Base-by-base conservation (phyloP, 129 eudicot genomes). In the Cynara cardunculus region DNA sequence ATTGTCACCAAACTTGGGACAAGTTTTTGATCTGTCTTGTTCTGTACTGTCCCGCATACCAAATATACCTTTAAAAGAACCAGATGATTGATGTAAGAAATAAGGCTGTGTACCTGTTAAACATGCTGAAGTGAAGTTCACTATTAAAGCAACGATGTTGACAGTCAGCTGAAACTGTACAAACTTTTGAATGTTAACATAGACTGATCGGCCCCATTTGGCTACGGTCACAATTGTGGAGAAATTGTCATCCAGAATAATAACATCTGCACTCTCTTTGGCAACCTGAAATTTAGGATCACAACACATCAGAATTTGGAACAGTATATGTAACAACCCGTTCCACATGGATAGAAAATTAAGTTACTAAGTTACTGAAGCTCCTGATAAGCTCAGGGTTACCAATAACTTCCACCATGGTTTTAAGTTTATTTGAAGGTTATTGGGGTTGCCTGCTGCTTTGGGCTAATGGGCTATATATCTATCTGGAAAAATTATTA, bases 121-220 rank as follows among this genome's bases (percentile, higher is more conserved):
- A 84, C 97, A 92, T 69, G 97, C 95, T 31, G 97, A 95, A 70
- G 91, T 76, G 89, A 95, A 92, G 87, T 92, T 95, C 35, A 95
- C 99, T 9, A 91, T 69, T 39, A 95, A 75, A 19, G 97, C 99
- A 18, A 95, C 97, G 19, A 95, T 85, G 73, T 95, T 95, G 65
- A 95, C 97, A 0, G 99, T 95, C 80, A 89, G 85, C 49, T 95
- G 99, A 82, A 95, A 95, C 89, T 92, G 99, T 30, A 95, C 97
- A 46, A 95, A 92, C 71, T 95, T 92, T 39, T 90, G 97, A 80
- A 94, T 94, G 82, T 94, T 94, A 64, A 90, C 81, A 21, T 92
- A 92, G 66, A 94, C 97, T 25, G 97, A 94, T 68, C 98, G 96
- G 2, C 98, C 98, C 97, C 98, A 94, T 92, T 86, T 95, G 28